Base-by-base conservation (phyloP, 495 filamentous ascomycete species). In the Xylaria acuta region DNA sequence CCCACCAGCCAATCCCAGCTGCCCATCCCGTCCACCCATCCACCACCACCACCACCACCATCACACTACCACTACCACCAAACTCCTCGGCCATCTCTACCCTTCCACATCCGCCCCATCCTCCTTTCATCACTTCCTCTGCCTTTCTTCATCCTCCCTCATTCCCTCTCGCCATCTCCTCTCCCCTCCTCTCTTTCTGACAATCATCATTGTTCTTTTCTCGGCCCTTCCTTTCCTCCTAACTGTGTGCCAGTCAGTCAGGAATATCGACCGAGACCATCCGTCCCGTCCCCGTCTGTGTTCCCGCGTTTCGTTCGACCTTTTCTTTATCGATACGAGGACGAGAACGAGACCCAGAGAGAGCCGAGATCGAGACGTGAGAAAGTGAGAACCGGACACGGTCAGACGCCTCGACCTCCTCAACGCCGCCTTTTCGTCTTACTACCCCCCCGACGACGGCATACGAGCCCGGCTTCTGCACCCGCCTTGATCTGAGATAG, bases 151-250 rank as follows among this genome's bases (percentile, higher is more conserved):
- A 59, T 59, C 73, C 70, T 59, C 71, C 60, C 72, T 75, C 71
- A 73, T 73, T 73, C 64, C 70, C 69, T 64, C 53, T 58, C 67
- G 71, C 72, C 71, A 76, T 75, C 77, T 77, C 75, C 67, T 72
- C 74, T 69, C 73, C 71, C 72, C 73, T 74, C 54, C 47, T 59
- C 75, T 72, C 73, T 59, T 70, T 75, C 71, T 56, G 41, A 40
- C 27, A 63, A 70, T 25, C 20, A 47, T 47, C 47, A 22, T 64
- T 40, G 41, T 54, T 56, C 68, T 53, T 53, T 76, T 75, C 73
- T 71, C 68, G 64, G 69, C 64, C 71, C 64, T 73, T 72, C 72
- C 59, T 73, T 73, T 71, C 71, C 75, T 75, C 69, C 65, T 72
- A 63, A 69, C 74, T 75, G 66, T 67, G 65, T 72, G 72, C 63